Percentiles rank a stretch among this genome's conserved stretches.
These are phyloP conservation scores for Psilocybe subaeruginosa DNA, from an alignment of 768 basidiomycete genomes.

Conservation along the genomic window DNA sequence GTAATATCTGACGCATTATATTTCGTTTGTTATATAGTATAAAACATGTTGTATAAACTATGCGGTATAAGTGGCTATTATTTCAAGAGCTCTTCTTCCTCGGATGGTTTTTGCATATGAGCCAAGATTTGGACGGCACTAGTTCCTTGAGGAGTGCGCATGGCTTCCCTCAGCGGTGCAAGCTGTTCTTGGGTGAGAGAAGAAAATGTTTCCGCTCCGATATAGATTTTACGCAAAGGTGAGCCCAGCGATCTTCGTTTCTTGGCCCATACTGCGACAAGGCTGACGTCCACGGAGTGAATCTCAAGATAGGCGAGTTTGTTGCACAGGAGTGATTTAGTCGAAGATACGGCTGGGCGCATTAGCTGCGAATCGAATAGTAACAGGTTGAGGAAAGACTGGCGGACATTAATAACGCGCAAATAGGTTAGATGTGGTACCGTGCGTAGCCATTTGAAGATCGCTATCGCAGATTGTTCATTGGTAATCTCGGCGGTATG, in stretches of 20 bases:
- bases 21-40: not conserved
- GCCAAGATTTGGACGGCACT: constrained; percentile 25
- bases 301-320: constrained; percentile 49
- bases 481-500: constrained; percentile 42
- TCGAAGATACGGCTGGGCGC: constrained; percentile 2
- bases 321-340: constrained; percentile 39
- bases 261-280: constrained; percentile 38
- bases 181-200: constrained; percentile 25
- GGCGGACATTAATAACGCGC: constrained; percentile 47
- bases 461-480: constrained; percentile 22
- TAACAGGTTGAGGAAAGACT: constrained; percentile 50
- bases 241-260: constrained; percentile 39
- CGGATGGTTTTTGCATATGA: constrained; percentile 44
- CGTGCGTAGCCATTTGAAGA: constrained; percentile 57
- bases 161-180: not conserved
- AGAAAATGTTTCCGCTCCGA: constrained; percentile 31
- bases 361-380: constrained; percentile 37
- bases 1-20: not conserved
- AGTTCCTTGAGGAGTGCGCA: not conserved
- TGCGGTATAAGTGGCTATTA: not conserved
- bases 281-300: constrained; percentile 34
- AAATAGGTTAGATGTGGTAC: constrained; percentile 59
- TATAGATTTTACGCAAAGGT: constrained; percentile 56
- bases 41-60: not conserved
- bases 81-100: constrained; percentile 41